Percentiles rank a stretch among this genome's conserved stretches.
phyloP scores from a whole-genome alignment of 129 eudicot species.

The Logfia minima region DNA sequence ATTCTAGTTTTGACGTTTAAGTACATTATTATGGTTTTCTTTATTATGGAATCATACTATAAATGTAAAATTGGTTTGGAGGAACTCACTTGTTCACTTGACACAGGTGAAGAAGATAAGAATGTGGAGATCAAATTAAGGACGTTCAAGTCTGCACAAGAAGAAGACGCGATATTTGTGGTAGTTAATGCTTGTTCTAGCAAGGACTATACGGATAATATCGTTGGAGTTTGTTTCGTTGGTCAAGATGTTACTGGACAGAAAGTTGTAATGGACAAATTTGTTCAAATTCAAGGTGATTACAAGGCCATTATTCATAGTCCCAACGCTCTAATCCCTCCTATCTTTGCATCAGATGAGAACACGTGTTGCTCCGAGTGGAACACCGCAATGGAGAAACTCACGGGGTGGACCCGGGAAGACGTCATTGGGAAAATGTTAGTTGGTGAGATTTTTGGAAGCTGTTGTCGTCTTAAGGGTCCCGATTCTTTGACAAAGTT shows the following conservation, averaged over 20 bases:
- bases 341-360: conserved; percentile 95
- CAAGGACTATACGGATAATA: conserved; percentile 63
- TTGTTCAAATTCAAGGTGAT: conserved; percentile 87
- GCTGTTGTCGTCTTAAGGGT: conserved; percentile 78
- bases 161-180: conserved; percentile 58
- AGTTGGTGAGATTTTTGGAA: conserved; percentile 91
- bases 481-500: conserved; percentile 87
- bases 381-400: conserved; percentile 95
- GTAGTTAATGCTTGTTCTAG: conserved; percentile 96
- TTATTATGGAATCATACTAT: background rate
- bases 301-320: conserved; percentile 85
- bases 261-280: conserved; percentile 83
- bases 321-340: conserved; percentile 85
- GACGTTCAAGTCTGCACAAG: conserved; percentile 55
- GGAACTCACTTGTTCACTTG: conserved; percentile 15
- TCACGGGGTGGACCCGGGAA: conserved; percentile 76
- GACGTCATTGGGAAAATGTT: conserved; percentile 75
- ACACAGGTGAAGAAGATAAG: conserved; percentile 89
- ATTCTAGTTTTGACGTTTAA: background rate
- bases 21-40: background rate
- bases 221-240: conserved; percentile 90
- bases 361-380: conserved; percentile 89
- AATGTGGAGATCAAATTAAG: conserved; percentile 79
- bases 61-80: conserved; percentile 16
- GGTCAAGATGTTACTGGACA: conserved; percentile 94